Evolutionary conservation across 768 basidiomycete genomes (phyloP).

Genomic region (Lactarius hengduanensis): DNA sequence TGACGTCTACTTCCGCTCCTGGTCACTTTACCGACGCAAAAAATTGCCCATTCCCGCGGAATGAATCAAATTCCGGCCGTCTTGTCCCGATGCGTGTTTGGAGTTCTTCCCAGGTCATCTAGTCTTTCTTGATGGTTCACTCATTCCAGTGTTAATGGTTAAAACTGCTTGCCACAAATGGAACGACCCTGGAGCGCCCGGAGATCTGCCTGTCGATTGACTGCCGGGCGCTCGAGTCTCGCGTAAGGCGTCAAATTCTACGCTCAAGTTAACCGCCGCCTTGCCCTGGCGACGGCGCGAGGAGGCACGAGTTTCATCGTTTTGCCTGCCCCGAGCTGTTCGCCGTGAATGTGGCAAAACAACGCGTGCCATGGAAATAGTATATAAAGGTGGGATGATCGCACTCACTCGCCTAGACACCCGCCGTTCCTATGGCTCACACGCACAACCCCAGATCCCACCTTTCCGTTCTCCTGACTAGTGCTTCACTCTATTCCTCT

Average conservation of each 20-base stretch:
- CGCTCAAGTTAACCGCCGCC: conserved; percentile 21
- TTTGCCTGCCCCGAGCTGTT: conserved; percentile 24
- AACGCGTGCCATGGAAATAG: conserved; percentile 13
- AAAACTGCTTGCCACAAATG: conserved; percentile 25
- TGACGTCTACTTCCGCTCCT: conserved; percentile 27
- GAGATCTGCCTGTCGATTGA: conserved; percentile 27
- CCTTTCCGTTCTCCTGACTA: conserved; percentile 60
- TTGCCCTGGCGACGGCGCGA: conserved; percentile 30
- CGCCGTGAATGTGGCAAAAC: conserved; percentile 23
- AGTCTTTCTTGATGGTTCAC: conserved; percentile 23
- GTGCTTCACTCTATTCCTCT: conserved; percentile 48
- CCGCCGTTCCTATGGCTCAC: conserved; percentile 20
- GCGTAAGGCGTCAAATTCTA: conserved; percentile 25
- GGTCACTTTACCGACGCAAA: conserved; percentile 25
- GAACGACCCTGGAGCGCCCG: conserved; percentile 25
- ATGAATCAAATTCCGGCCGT: conserved; percentile 25
- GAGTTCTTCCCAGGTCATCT: conserved; percentile 23
- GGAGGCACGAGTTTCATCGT: conserved; percentile 28
- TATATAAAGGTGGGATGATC: conserved; percentile 27
- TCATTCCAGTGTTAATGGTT: conserved; percentile 23
- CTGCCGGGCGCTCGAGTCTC: conserved; percentile 19
- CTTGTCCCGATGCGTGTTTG: conserved; percentile 17
- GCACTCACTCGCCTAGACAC: conserved; percentile 3
- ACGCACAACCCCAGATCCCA: conserved; percentile 42
- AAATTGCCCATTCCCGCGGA: conserved; percentile 27